A percentile compares a stretch with the other conserved stretches of the same genome.
These are phyloP conservation scores for Termitomyces bulborhizus DNA, from an alignment of 768 basidiomycete species.

Conservation along the genomic window DNA sequence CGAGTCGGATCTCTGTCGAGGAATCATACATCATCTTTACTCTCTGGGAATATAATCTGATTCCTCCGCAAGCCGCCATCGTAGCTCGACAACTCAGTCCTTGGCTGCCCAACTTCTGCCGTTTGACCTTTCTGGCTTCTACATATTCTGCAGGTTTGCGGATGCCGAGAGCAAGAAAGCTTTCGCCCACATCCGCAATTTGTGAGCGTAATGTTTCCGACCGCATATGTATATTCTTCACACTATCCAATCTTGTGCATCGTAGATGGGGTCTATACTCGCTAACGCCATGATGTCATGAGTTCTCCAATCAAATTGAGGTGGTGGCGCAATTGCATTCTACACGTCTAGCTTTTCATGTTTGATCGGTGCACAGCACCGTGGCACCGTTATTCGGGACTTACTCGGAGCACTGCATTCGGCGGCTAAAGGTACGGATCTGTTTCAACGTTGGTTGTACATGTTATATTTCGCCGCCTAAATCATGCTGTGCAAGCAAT, in stretches of 20 bases:
- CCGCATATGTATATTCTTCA: background rate
- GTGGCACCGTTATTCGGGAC: background rate
- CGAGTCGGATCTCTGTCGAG: too few relatives aligned
- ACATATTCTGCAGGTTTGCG: background rate
- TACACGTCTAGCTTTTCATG: background rate
- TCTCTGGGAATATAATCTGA: background rate
- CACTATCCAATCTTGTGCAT: background rate
- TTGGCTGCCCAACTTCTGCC: background rate
- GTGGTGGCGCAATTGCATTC: background rate
- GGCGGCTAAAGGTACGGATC: background rate
- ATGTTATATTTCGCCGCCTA: background rate
- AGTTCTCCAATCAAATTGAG: background rate
- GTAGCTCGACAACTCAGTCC: background rate
- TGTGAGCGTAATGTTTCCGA: background rate
- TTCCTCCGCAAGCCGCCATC: too few relatives aligned
- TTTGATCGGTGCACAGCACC: background rate
- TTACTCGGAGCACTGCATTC: conserved; percentile 1
- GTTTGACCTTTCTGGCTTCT: background rate
- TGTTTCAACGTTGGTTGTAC: background rate
- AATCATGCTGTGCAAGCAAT: conserved; percentile 7
- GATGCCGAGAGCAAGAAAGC: background rate
- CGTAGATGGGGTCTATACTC: too few relatives aligned
- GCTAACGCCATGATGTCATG: too few relatives aligned
- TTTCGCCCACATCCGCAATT: background rate
- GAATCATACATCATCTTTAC: too few relatives aligned